Evolutionary conservation across 768 basidiomycete species (phyloP).

Genomic region (Lentinula boryana): DNA sequence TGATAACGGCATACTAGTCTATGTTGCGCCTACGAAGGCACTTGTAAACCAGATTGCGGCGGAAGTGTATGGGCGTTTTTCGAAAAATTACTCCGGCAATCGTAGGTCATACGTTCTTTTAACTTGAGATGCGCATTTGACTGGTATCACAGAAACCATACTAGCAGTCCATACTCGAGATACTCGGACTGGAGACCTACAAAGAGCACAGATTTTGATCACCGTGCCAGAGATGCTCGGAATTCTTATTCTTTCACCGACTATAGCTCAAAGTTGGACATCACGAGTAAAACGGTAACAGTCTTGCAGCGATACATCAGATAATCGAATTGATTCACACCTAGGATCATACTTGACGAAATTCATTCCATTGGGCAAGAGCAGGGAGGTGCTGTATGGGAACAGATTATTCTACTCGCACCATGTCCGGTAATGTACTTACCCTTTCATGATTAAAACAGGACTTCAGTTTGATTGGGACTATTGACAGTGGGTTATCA

Average conservation of each 20-base stretch:
- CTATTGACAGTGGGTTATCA: constrained; percentile 50
- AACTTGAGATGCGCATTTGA: background rate
- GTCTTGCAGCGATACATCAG: background rate
- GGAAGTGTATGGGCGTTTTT: constrained; percentile 67
- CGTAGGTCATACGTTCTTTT: constrained; percentile 29
- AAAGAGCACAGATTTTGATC: constrained; percentile 66
- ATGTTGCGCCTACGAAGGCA: constrained; percentile 73
- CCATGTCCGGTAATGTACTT: constrained; percentile 65
- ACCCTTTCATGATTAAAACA: background rate
- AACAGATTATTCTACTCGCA: constrained; percentile 64
- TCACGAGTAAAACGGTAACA: constrained; percentile 54
- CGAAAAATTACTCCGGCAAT: constrained; percentile 27
- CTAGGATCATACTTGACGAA: constrained; percentile 63
- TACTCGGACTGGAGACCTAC: constrained; percentile 53
- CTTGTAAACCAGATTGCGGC: constrained; percentile 68
- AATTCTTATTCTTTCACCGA: constrained; percentile 64
- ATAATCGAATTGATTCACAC: background rate
- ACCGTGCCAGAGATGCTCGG: constrained; percentile 70
- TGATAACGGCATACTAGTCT: constrained; percentile 64
- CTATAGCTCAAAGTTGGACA: constrained; percentile 55
- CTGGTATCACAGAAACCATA: constrained; percentile 36
- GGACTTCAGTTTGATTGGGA: background rate
- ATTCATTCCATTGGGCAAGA: constrained; percentile 68
- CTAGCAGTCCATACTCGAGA: constrained; percentile 68
- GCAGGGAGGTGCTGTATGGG: constrained; percentile 67